Evolutionary conservation across 805 yeast genomes (phyloP), one percentile per base, ranked within the genome.

Genomic region (Yarrowia sp.): DNA sequence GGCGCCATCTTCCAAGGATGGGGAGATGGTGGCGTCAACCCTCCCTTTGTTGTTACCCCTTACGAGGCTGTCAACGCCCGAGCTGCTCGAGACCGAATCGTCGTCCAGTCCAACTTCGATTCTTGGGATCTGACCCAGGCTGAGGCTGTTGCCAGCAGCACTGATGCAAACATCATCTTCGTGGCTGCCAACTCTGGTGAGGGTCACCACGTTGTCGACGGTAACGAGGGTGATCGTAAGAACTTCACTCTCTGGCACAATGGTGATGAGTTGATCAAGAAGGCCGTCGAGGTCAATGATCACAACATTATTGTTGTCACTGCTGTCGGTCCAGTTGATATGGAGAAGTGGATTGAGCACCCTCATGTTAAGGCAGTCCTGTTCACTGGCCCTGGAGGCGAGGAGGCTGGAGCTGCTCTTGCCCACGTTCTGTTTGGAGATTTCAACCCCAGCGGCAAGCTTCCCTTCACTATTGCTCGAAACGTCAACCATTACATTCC

Each of bases 381-480:
- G 12, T 85, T 78, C 72, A 76, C 86, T 3, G 82, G 87, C 7
- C 89, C 89, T 5, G 79, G 84, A 60, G 89, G 90, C 20, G 81
- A 82, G 66, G 78, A 78, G 72, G 80, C 82, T 43, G 91, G 90
- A 0, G 78, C 81, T 61, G 88, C 89, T 1, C 75, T 87, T 38
- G 85, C 87, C 1, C 87, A 86, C 43, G 81, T 86, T 0, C 72
- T 87, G 17, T 87, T 84, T 75, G 90, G 91, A 0, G 87, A 84
- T 42, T 79, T 78, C 20, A 84, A 83, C 70, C 90, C 90, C 9
- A 84, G 88, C 42, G 91, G 90, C 5, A 81, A 83, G 69, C 78
- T 87, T 39, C 89, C 91, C 1, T 86, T 86, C 72, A 85, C 90
- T 6, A 81, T 87, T 70, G 88, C 90, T 9, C 83, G 81, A 72